A percentile compares a stretch with the other conserved stretches of the same genome.
Conservation (phyloP, 2,329 filamentous ascomycete genomes). For the Periconia digitata region DNA sequence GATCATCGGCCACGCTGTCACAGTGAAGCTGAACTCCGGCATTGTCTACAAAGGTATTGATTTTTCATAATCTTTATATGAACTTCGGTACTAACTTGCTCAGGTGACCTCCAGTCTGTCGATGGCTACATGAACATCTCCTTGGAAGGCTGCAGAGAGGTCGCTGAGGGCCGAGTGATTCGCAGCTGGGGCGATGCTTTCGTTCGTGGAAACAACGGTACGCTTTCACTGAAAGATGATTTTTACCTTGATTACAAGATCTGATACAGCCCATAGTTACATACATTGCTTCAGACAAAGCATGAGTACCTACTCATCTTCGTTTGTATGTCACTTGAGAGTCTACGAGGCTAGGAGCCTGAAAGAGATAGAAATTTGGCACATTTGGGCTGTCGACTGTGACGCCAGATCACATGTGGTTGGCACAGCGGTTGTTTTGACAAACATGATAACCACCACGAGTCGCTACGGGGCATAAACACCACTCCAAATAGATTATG, state of each 20-base stretch:
- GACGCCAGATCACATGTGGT: too few relatives aligned
- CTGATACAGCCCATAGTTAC: constrained; percentile 25
- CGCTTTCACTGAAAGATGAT: not conserved
- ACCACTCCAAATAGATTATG: too few relatives aligned
- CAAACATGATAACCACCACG: too few relatives aligned
- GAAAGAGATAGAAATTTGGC: not conserved
- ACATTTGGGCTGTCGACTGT: too few relatives aligned
- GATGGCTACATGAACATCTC: constrained; percentile 99
- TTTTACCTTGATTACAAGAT: not conserved
- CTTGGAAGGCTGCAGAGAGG: constrained; percentile 91
- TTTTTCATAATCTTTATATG: constrained; percentile 1
- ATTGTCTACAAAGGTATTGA: constrained; percentile 88
- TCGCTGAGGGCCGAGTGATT: constrained; percentile 79
- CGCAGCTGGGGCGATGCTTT: constrained; percentile 92
- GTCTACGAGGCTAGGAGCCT: not conserved
- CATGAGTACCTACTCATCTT: constrained; percentile 8
- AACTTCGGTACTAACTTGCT: too few relatives aligned
- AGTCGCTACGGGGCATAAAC: too few relatives aligned
- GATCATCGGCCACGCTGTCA: constrained; percentile 91
- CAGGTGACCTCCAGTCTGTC: constrained; percentile 93
- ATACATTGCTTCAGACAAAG: constrained; percentile 36
- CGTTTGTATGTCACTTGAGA: not conserved
- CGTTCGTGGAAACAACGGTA: constrained; percentile 93
- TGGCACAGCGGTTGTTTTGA: too few relatives aligned
- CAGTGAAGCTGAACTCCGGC: constrained; percentile 97